Evolutionary conservation across 345 rosid species (phyloP), one percentile per base, ranked within the genome.

Genomic region (Kernera saxatilis): DNA sequence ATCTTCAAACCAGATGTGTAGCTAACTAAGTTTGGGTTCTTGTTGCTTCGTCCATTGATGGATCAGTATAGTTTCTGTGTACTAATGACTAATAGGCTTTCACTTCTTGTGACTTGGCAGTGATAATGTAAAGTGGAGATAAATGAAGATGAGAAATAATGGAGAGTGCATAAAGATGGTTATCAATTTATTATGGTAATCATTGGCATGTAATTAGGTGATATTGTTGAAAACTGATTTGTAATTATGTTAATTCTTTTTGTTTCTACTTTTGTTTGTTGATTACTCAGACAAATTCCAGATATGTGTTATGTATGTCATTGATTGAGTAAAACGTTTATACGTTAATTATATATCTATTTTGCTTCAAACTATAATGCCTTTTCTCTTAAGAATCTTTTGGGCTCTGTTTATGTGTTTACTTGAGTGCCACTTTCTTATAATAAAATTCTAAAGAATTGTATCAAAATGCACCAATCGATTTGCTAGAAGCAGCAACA

Each of bases 91-190:
- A 27, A 61, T 19, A 12, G 19, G 17, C 43, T 62, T 35, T 30
- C 1, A 22, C n/a, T 32, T 10, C 7, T 61, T 61, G 35, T 61
- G 25, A 39, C 3, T 29, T 62, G 69, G 37, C 54, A 62, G 76
- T 15, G 27, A 40, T 41, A 22, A 61, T 50, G 62, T 51, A 29
- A 71, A 50, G 60, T 10, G 44, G 54, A 62, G 45, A 71, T 51
- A 43, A 51, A 62, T 8, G 14, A 19, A 62, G 69, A 61, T 39
- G 54, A 30, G 0, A 30, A 30, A 30, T 50, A 62, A 71, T 41
- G 69, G 36, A 15, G 9, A 43, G 18, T 30, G 45, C 62, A 23
- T 60, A 37, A 59, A 46, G 23, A 49, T 49, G 59, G 58, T 33
- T 45, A 32, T 33, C 10, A 14, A 18, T 48, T 70, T 57, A 48